A percentile compares a stretch with the other conserved stretches of the same genome.
phyloP scores from a whole-genome alignment of 2,329 filamentous ascomycete genomes.

The Grosmannia serpens region DNA sequence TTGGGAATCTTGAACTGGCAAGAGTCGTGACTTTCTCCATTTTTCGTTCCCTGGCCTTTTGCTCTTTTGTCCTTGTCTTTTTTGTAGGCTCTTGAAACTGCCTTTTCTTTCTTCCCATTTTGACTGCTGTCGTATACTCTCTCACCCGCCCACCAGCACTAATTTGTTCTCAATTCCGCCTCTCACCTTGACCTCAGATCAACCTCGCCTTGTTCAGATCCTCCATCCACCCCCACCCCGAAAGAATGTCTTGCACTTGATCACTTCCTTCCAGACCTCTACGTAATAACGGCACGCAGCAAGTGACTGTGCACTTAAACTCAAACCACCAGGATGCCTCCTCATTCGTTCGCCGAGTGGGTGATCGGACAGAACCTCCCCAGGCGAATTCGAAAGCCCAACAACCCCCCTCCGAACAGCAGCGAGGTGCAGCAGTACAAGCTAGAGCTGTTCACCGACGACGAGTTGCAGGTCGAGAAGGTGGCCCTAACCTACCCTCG shows the following conservation, averaged over 20 bases:
- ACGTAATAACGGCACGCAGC: too few relatives aligned
- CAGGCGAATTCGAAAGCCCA: background rate
- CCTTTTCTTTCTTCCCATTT: background rate
- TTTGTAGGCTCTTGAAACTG: background rate
- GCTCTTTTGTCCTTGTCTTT: background rate
- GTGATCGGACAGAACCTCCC: constrained; percentile 26
- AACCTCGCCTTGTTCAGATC: background rate
- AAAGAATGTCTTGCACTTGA: background rate
- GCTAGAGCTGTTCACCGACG: constrained; percentile 36
- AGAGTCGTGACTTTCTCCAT: background rate
- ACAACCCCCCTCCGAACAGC: constrained; percentile 1
- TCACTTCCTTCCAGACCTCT: too few relatives aligned
- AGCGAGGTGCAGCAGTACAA: constrained; percentile 20
- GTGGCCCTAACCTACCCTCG: constrained; percentile 38
- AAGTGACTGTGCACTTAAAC: too few relatives aligned
- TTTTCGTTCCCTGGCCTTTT: background rate
- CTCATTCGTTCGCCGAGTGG: constrained; percentile 28
- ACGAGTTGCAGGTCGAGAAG: constrained; percentile 37
- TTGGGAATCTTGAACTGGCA: background rate
- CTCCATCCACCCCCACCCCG: background rate
- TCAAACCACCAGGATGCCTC: constrained; percentile 26
- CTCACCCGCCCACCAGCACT: background rate
- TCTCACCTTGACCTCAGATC: background rate
- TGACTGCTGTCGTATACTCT: background rate
- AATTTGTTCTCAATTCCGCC: background rate